phyloP scores from a whole-genome alignment of 495 filamentous ascomycete species.

The Melanomma pulvis-pyrius region DNA sequence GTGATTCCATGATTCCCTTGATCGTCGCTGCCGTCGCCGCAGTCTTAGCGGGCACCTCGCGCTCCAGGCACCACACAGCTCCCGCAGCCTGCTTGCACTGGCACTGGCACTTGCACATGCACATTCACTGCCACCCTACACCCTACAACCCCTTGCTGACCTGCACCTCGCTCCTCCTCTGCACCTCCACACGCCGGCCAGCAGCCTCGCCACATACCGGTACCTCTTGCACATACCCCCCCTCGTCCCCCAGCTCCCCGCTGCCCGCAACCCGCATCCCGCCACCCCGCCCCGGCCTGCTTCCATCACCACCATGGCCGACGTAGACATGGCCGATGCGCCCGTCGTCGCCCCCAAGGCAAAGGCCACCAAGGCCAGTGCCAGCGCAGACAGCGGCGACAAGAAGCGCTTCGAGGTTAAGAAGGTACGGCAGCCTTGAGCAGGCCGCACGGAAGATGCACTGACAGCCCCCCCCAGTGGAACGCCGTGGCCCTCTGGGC shows the following conservation, averaged over 20 bases:
- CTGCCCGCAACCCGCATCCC: conserved; percentile 1
- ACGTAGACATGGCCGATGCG: conserved; percentile 95
- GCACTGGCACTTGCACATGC: background rate
- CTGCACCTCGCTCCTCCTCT: background rate
- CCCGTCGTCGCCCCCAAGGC: conserved; percentile 55
- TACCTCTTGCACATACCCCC: background rate
- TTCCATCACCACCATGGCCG: conserved; percentile 68
- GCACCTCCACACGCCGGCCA: background rate
- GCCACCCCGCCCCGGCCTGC: background rate
- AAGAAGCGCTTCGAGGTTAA: conserved; percentile 98
- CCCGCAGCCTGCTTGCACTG: background rate
- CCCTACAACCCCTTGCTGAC: background rate
- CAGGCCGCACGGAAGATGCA: background rate
- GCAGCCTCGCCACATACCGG: background rate
- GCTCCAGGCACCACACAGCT: background rate
- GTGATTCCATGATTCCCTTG: no score
- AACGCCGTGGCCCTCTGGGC: conserved; percentile 99
- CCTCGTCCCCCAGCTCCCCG: conserved; percentile 8
- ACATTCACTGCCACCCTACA: background rate
- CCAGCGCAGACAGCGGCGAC: conserved; percentile 58
- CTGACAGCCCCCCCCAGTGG: conserved; percentile 64
- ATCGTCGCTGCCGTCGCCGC: no score
- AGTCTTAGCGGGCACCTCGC: conserved; percentile 5
- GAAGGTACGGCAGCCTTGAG: conserved; percentile 64
- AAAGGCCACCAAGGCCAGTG: conserved; percentile 57